Evolutionary conservation across 2,329 filamentous ascomycete species (phyloP), one percentile per base, ranked within the genome.

Genomic region (Penicillium sp.): DNA sequence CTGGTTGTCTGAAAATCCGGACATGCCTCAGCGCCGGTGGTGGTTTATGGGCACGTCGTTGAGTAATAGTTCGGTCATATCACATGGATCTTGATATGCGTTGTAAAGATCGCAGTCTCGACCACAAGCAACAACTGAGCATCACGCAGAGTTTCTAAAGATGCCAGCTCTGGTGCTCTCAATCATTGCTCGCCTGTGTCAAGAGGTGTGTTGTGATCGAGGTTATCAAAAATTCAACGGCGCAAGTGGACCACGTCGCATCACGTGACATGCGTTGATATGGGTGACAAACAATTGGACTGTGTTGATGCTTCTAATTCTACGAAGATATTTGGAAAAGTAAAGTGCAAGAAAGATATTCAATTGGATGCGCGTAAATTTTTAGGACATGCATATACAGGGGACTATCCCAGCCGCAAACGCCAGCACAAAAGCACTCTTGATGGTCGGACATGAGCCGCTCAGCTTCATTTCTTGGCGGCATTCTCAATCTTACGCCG

Each of bases 401-500:
- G 50, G 44, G 52, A 53, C 44, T 57, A 45, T 58, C 47, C 44
- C 40, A 48, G 46, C 56, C 48, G 34, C 43, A 47, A 48, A 56
- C 47, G 45, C 49, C 47, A 40, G 39, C 18, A 29, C 5, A 39
- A 41, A 42, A 50, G 32, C 28, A 51, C 39, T 34, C 40, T 43
- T 43, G 29, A 29, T 32, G 25, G 25, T 47, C 37, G 42, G 35
- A 47, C 43, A 48, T 19, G 33, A 39, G 43, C 25, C 36, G 33
- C 34, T 43, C 31, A 27, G 17, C 14, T 45, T 53, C 48, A 59
- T 46, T 61, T 57, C 41, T 62, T 54, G 9, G 43, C 49, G 5
- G 41, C 50, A 7, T 37, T 62, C 71, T 97, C 93, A 47, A 96
- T 68, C 78, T 82, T 94, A 71, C 93, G 86, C 69, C 87, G 82